Percentiles rank a stretch among this genome's conserved stretches.
These are phyloP conservation scores for Fusarium citri DNA, from an alignment of 2,329 filamentous ascomycete species.

Conservation along the genomic window DNA sequence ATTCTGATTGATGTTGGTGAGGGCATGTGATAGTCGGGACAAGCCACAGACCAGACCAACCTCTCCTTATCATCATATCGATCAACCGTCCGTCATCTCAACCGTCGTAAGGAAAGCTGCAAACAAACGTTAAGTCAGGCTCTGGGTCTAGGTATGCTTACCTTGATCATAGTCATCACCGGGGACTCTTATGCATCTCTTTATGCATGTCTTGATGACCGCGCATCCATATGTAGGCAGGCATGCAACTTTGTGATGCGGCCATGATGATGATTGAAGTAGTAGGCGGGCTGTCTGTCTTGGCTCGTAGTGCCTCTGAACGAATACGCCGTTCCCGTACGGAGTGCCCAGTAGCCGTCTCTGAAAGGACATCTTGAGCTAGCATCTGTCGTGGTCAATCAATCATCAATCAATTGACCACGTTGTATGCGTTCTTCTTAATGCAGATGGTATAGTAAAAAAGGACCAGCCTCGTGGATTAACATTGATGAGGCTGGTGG, in stretches of 20 bases:
- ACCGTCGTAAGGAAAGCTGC: constrained; percentile 3
- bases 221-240: background rate
- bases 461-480: background rate
- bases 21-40: constrained; percentile 20
- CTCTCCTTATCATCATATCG: constrained; percentile 1
- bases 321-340: constrained; percentile 1
- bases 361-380: background rate
- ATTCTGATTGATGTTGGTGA: background rate
- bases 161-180: background rate
- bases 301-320: constrained; percentile 8
- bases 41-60: constrained; percentile 14
- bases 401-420: background rate
- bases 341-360: background rate
- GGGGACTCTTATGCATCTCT: background rate
- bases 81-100: background rate
- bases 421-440: background rate
- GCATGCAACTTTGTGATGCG: constrained; percentile 22
- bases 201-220: background rate
- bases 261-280: constrained; percentile 16
- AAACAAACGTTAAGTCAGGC: background rate
- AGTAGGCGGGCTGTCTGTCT: background rate
- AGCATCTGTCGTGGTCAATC: background rate
- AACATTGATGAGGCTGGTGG: background rate
- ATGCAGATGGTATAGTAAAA: background rate
- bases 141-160: background rate